These are phyloP conservation scores for Eruca vesicaria DNA, from an alignment of 441 rosid genomes.

Conservation along the genomic window DNA sequence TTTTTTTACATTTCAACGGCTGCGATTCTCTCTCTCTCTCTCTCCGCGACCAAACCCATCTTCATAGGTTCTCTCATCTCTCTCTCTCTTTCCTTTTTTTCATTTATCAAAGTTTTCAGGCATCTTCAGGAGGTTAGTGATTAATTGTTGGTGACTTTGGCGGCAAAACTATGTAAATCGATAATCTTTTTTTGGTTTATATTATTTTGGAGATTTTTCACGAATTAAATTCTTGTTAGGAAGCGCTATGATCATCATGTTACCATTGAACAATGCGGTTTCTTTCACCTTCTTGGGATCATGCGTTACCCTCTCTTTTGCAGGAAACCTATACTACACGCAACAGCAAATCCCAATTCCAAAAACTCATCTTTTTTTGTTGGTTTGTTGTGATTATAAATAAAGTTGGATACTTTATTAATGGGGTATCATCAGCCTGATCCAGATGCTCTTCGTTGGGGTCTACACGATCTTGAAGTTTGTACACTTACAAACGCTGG, in stretches of 20 bases:
- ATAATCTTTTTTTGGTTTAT: not conserved
- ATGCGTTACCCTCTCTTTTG: constrained; percentile 23
- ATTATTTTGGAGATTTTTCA: not conserved
- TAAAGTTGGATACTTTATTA: constrained; percentile 3
- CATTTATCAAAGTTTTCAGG: not conserved
- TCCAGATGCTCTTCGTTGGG: constrained; percentile 87
- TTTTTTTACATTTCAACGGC: constrained; percentile 18
- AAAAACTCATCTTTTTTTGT: not conserved
- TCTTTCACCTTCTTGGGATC: not conserved
- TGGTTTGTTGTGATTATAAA: not conserved
- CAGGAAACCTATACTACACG: constrained; percentile 15
- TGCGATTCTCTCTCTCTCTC: constrained; percentile 15
- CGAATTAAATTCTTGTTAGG: not conserved
- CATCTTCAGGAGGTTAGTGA: constrained; percentile 25
- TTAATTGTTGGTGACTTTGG: not conserved
- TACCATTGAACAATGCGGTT: not conserved
- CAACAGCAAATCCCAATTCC: not conserved
- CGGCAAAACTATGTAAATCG: not conserved
- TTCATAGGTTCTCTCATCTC: not conserved
- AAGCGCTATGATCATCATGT: not conserved
- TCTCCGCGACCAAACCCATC: constrained; percentile 31
- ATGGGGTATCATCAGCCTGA: constrained; percentile 50
- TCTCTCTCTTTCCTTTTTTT: not conserved
- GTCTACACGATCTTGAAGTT: constrained; percentile 65
- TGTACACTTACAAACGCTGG: constrained; percentile 59